phyloP scores from a whole-genome alignment of 257 asterid genomes.

The Misopates orontium region DNA sequence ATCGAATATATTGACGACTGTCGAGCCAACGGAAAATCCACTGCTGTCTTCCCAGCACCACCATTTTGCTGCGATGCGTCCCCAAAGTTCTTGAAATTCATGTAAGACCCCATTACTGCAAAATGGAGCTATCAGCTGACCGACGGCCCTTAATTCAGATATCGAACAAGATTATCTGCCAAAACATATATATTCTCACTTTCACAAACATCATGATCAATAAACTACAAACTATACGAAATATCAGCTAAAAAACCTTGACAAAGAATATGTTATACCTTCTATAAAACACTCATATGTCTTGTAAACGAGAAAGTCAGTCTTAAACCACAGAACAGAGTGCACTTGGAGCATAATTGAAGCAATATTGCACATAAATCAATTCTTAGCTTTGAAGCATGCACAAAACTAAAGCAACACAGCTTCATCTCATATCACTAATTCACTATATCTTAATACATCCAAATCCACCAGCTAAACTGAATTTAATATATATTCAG shows the following conservation, averaged over 20 bases:
- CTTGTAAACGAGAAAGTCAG: no score
- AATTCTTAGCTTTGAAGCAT: slow-evolving; percentile 40
- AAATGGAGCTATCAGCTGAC: slow-evolving; percentile 37
- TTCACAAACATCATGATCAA: background rate
- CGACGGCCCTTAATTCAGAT: no score
- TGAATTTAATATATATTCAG: background rate
- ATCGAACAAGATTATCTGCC: slow-evolving; percentile 4
- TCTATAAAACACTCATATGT: background rate
- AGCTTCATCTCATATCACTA: no score
- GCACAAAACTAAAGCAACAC: background rate
- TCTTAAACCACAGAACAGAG: slow-evolving; percentile 1
- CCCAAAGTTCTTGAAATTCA: slow-evolving; percentile 72
- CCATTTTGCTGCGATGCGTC: slow-evolving; percentile 50
- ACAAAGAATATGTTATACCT: background rate
- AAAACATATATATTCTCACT: background rate
- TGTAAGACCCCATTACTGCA: slow-evolving; percentile 62
- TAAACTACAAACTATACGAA: background rate
- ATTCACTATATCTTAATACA: no score
- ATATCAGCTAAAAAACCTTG: slow-evolving; percentile 1
- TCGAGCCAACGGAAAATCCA: slow-evolving; percentile 55
- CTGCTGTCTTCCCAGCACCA: slow-evolving; percentile 42
- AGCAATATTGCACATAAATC: slow-evolving; percentile 6
- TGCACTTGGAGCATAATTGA: background rate
- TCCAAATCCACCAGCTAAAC: no score
- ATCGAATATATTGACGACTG: slow-evolving; percentile 77